A percentile compares a stretch with the other conserved stretches of the same genome.
phyloP scores from a whole-genome alignment of 1,139 yeast species.

The Spathaspora jeffriesii region DNA sequence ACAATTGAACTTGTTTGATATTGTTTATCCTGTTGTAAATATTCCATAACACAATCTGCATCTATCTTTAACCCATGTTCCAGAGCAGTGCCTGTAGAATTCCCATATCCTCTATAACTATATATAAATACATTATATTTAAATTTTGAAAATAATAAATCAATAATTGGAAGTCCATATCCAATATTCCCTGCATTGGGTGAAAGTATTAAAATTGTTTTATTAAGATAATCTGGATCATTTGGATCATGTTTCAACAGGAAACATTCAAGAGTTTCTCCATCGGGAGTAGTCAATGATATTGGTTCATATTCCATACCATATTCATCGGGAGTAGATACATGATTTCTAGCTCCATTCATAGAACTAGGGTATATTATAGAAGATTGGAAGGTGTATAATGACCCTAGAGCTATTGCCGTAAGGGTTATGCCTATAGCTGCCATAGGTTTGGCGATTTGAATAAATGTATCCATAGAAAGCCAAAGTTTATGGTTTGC shows the following conservation, averaged over 20 bases:
- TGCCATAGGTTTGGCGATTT: slow-evolving; percentile 18
- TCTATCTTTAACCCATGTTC: slow-evolving; percentile 84
- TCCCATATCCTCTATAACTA: slow-evolving; percentile 93
- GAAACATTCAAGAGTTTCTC: slow-evolving; percentile 46
- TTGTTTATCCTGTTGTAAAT: slow-evolving; percentile 48
- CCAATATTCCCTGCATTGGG: slow-evolving; percentile 99
- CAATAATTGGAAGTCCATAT: slow-evolving; percentile 82
- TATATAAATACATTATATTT: slow-evolving; percentile 81
- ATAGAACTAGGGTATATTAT: slow-evolving; percentile 82
- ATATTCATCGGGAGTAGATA: slow-evolving; percentile 77
- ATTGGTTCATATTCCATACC: slow-evolving; percentile 71
- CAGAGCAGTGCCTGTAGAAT: slow-evolving; percentile 74
- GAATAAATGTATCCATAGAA: neutral
- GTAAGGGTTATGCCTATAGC: slow-evolving; percentile 38
- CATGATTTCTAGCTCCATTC: slow-evolving; percentile 73
- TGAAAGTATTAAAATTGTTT: slow-evolving; percentile 76
- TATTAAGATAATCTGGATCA: slow-evolving; percentile 46
- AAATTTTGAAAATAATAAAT: slow-evolving; percentile 63
- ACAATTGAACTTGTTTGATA: slow-evolving; percentile 56
- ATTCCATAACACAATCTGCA: slow-evolving; percentile 72
- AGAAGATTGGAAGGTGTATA: slow-evolving; percentile 67
- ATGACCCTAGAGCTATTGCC: slow-evolving; percentile 46
- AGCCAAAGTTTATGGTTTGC: neutral
- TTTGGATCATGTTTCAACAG: slow-evolving; percentile 48
- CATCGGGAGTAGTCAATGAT: slow-evolving; percentile 67